Evolutionary conservation across 441 rosid genomes (phyloP).

Genomic region (Manihot esculenta): DNA sequence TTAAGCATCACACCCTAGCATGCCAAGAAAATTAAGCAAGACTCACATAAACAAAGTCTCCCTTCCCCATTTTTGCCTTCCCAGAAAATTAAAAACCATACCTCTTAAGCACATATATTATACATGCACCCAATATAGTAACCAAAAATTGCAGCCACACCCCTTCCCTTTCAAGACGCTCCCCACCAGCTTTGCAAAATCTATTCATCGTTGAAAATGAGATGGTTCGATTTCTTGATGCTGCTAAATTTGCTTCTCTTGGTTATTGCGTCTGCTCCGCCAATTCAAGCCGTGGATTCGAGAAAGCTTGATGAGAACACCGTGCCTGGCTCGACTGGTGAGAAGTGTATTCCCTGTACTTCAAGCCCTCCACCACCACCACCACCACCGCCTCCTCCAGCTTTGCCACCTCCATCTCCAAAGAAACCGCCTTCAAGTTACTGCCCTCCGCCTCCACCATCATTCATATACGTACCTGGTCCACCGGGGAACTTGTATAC

Average conservation of each 20-base stretch:
- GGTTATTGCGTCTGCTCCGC: slow-evolving; percentile 22
- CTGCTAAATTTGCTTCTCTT: slow-evolving; percentile 19
- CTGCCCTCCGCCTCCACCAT: slow-evolving; percentile 63
- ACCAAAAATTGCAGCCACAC: slow-evolving; percentile 4
- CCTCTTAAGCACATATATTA: slow-evolving; percentile 3
- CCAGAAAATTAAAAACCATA: no score
- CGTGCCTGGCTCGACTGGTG: slow-evolving; percentile 27
- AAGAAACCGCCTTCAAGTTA: slow-evolving; percentile 41
- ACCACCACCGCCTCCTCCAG: slow-evolving; percentile 47
- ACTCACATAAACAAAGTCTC: no score
- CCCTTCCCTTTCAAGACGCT: background rate
- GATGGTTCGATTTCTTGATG: slow-evolving; percentile 5
- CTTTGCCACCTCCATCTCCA: slow-evolving; percentile 47
- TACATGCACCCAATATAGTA: slow-evolving; percentile 38
- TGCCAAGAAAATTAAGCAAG: background rate
- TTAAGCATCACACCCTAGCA: no score
- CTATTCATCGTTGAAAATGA: slow-evolving; percentile 17
- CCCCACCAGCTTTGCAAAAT: background rate
- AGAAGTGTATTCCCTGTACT: slow-evolving; percentile 55
- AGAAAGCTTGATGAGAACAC: slow-evolving; percentile 45
- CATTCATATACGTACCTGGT: slow-evolving; percentile 62
- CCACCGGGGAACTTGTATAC: slow-evolving; percentile 81
- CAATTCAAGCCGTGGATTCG: slow-evolving; percentile 35
- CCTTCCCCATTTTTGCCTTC: no score
- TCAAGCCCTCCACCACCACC: slow-evolving; percentile 47